These are phyloP conservation scores for Deuterostichococcus epilithicus DNA, from an alignment of 139 green algal species.

Conservation along the genomic window DNA sequence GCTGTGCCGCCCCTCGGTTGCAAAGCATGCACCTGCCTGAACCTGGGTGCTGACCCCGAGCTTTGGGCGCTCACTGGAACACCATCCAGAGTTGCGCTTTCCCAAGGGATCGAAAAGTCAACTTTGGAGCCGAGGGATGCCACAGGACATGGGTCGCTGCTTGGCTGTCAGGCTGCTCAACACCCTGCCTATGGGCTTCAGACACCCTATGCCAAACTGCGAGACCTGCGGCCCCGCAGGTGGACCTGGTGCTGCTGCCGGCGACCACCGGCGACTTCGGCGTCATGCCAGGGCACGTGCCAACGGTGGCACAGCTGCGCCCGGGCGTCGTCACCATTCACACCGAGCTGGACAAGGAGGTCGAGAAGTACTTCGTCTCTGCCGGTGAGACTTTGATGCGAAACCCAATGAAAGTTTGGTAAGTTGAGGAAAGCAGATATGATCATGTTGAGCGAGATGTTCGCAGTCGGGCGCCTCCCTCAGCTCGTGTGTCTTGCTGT, in stretches of 20 bases:
- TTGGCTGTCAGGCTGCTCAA: not conserved
- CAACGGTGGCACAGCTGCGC: slow-evolving; percentile 78
- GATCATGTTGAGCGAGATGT: no score
- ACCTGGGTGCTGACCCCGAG: no score
- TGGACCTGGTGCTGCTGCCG: slow-evolving; percentile 81
- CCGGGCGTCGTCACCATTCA: slow-evolving; percentile 79
- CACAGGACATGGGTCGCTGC: not conserved
- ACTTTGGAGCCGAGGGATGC: not conserved
- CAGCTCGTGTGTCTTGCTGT: no score
- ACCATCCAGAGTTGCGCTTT: no score
- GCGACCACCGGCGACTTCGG: slow-evolving; percentile 84
- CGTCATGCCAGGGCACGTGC: slow-evolving; percentile 85
- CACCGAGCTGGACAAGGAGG: slow-evolving; percentile 71
- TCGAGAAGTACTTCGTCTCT: slow-evolving; percentile 81
- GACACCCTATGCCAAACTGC: not conserved
- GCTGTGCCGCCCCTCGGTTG: no score
- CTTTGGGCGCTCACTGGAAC: no score
- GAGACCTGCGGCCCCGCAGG: slow-evolving; percentile 38
- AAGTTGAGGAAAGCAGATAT: no score
- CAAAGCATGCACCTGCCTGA: no score
- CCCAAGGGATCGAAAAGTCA: no score
- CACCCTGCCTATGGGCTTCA: not conserved
- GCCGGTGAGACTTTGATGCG: not conserved
- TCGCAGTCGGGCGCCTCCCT: no score
- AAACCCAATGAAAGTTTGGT: no score